A percentile compares a stretch with the other conserved stretches of the same genome.
These are phyloP conservation scores for Arabidopsis arenosa DNA, from an alignment of 345 rosid genomes.

Conservation along the genomic window DNA sequence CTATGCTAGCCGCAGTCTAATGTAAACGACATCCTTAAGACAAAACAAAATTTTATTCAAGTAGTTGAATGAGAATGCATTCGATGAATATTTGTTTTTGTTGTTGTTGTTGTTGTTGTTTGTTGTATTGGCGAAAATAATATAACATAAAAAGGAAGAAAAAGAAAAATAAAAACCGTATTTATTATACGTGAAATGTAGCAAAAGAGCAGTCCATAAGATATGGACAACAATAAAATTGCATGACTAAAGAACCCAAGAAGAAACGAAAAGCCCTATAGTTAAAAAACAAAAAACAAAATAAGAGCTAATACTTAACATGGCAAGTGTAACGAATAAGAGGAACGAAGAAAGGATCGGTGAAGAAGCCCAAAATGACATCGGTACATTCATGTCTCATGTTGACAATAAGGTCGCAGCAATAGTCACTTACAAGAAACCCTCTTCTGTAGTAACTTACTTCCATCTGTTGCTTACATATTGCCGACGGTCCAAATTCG, in stretches of 20 bases:
- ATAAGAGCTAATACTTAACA: slow-evolving; percentile 3
- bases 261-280: neutral
- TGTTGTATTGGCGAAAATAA: no score
- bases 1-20: no score
- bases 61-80: no score
- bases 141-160: neutral
- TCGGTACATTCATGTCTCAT: slow-evolving; percentile 40
- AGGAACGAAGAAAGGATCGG: slow-evolving; percentile 35
- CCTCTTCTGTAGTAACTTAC: slow-evolving; percentile 33
- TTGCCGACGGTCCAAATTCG: slow-evolving; percentile 25
- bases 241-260: slow-evolving; percentile 5
- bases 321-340: slow-evolving; percentile 35
- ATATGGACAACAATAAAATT: slow-evolving; percentile 22
- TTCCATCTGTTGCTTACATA: slow-evolving; percentile 38
- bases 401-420: slow-evolving; percentile 38
- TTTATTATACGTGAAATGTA: slow-evolving; percentile 10
- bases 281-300: neutral
- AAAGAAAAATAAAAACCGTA: neutral
- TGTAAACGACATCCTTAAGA: no score
- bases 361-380: slow-evolving; percentile 30
- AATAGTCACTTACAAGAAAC: slow-evolving; percentile 29
- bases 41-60: no score
- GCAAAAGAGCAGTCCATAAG: slow-evolving; percentile 17
- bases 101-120: no score
- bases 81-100: no score